These are phyloP conservation scores for Sporisorium iseilematis-ciliati DNA, from an alignment of 1,284 basidiomycete species.

Conservation along the genomic window DNA sequence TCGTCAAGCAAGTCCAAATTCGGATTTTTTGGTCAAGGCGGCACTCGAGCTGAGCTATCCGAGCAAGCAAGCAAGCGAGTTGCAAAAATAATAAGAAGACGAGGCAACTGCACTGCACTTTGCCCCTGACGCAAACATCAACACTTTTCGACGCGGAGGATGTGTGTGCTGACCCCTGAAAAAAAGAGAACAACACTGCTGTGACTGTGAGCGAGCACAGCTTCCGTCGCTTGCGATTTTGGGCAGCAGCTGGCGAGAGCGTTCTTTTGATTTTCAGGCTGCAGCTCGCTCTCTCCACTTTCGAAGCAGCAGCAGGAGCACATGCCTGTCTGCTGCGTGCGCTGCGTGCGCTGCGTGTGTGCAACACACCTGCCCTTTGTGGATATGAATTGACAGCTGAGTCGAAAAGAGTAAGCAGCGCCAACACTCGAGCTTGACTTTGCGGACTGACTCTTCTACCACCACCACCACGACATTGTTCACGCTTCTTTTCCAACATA, in stretches of 20 bases:
- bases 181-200: constrained; percentile 7
- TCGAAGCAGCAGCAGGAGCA: background rate
- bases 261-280: too few species aligned
- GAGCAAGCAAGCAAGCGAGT: background rate
- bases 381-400: background rate
- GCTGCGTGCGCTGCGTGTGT: constrained; percentile 2
- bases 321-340: background rate
- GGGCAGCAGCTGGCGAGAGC: background rate
- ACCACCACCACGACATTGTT: background rate
- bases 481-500: background rate
- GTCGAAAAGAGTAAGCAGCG: background rate
- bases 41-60: constrained; percentile 15
- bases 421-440: background rate
- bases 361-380: constrained; percentile 1
- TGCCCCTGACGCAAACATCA: constrained; percentile 8
- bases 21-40: background rate
- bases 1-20: constrained; percentile 1
- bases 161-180: constrained; percentile 5
- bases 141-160: constrained; percentile 3
- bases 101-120: too few species aligned
- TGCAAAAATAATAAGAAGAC: background rate
- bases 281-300: too few species aligned
- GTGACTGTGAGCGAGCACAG: background rate
- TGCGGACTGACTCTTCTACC: background rate
- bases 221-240: background rate